A percentile compares a stretch with the other conserved stretches of the same genome.
These are phyloP conservation scores for Saccharomyces hybrid DNA, from an alignment of 1,139 yeast species.

Conservation along the genomic window DNA sequence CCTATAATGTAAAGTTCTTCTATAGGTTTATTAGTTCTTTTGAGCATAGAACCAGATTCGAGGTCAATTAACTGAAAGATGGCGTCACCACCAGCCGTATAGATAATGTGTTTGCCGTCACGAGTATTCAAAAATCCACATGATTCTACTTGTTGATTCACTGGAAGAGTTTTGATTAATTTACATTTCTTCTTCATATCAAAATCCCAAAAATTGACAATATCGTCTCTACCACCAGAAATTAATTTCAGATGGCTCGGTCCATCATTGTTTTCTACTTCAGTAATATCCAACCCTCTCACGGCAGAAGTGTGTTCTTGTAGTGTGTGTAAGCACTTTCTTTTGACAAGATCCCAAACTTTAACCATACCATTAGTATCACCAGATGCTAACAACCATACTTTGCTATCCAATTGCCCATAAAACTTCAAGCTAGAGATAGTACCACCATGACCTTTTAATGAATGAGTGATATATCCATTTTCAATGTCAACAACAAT, in stretches of 20 bases:
- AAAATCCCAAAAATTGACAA: constrained; percentile 45
- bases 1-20: constrained; percentile 68
- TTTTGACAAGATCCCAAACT: constrained; percentile 83
- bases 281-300: constrained; percentile 67
- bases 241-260: constrained; percentile 37
- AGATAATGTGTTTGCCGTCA: constrained; percentile 34
- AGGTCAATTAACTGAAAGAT: constrained; percentile 56
- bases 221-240: constrained; percentile 86
- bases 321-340: constrained; percentile 57
- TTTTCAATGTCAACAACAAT: constrained; percentile 90
- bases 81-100: constrained; percentile 79
- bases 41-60: constrained; percentile 35
- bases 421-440: constrained; percentile 68
- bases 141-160: constrained; percentile 71
- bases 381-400: constrained; percentile 81
- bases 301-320: constrained; percentile 81
- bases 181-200: constrained; percentile 44
- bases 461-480: constrained; percentile 79
- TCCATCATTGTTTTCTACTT: constrained; percentile 36
- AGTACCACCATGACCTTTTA: constrained; percentile 93
- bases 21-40: constrained; percentile 44
- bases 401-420: constrained; percentile 60
- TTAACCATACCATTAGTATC: constrained; percentile 80
- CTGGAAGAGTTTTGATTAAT: constrained; percentile 60
- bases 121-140: constrained; percentile 51